These are phyloP conservation scores for Boeremia exigua DNA, from an alignment of 2,329 filamentous ascomycete species.

Conservation along the genomic window DNA sequence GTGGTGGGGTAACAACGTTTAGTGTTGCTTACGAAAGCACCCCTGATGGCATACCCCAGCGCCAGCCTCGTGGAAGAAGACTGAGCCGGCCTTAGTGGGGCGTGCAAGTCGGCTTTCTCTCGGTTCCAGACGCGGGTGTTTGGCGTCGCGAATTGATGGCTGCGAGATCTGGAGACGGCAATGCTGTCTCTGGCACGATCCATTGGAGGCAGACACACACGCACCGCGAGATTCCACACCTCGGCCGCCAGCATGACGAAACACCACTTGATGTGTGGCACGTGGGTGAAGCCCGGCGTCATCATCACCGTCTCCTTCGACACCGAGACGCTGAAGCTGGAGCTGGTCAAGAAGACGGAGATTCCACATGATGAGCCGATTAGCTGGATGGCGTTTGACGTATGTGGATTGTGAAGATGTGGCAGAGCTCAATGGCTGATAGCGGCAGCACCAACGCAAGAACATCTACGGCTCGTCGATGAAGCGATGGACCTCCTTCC, in stretches of 20 bases:
- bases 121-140: conserved; percentile 19
- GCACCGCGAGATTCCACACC: conserved; percentile 3
- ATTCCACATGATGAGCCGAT: conserved; percentile 86
- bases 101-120: conserved; percentile 9
- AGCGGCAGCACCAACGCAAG: conserved; percentile 73
- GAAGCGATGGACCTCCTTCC: conserved; percentile 91
- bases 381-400: conserved; percentile 92
- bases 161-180: not conserved
- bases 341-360: conserved; percentile 78
- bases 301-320: conserved; percentile 91
- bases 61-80: conserved; percentile 27
- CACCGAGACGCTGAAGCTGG: conserved; percentile 76
- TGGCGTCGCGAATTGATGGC: conserved; percentile 4
- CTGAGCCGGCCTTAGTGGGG: conserved; percentile 32
- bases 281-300: conserved; percentile 87
- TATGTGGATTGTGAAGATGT: conserved; percentile 51
- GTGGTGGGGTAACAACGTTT: no score
- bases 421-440: conserved; percentile 20
- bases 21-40: no score
- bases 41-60: no score
- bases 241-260: conserved; percentile 62
- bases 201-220: conserved; percentile 3
- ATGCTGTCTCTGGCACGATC: conserved; percentile 15
- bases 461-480: conserved; percentile 88
- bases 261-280: conserved; percentile 91